Percentiles rank a stretch among this genome's conserved stretches.
Evolutionary conservation across 768 basidiomycete species (phyloP).

Genomic region (Boletus vermiculosoides): DNA sequence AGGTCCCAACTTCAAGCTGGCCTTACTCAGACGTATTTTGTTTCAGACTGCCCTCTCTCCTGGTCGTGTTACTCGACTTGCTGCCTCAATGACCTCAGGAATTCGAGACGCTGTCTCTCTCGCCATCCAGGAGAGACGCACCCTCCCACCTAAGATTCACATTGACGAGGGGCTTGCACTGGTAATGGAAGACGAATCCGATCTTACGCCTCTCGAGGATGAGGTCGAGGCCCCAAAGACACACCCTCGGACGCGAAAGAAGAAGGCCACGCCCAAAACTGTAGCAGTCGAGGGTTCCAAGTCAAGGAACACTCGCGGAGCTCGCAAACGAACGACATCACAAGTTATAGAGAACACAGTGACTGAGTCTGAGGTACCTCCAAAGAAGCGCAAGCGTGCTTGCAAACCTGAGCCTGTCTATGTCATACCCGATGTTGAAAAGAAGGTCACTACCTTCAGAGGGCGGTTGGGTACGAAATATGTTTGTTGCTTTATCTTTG

Average conservation of each 20-base stretch:
- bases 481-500: not conserved
- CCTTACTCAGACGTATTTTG: not conserved
- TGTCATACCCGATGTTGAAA: constrained; percentile 69
- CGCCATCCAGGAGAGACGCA: not conserved
- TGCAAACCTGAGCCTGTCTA: constrained; percentile 53
- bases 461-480: constrained; percentile 52
- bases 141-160: not conserved
- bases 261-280: not conserved
- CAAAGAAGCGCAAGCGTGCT: constrained; percentile 32
- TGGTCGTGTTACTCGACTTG: not conserved
- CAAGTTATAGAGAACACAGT: constrained; percentile 11
- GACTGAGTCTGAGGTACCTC: constrained; percentile 3
- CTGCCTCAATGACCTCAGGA: not conserved
- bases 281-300: not conserved
- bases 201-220: constrained; percentile 18
- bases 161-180: not conserved
- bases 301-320: not conserved
- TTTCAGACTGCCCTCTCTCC: not conserved
- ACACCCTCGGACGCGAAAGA: not conserved
- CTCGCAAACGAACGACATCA: constrained; percentile 9
- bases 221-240: not conserved
- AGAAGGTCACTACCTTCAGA: constrained; percentile 64
- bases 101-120: not conserved
- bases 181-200: constrained; percentile 6
- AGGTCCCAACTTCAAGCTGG: not conserved